Percentiles rank a stretch among this genome's conserved stretches.
Evolutionary conservation across 331 rosid species (phyloP).

Genomic region (Dryas integrifolia): DNA sequence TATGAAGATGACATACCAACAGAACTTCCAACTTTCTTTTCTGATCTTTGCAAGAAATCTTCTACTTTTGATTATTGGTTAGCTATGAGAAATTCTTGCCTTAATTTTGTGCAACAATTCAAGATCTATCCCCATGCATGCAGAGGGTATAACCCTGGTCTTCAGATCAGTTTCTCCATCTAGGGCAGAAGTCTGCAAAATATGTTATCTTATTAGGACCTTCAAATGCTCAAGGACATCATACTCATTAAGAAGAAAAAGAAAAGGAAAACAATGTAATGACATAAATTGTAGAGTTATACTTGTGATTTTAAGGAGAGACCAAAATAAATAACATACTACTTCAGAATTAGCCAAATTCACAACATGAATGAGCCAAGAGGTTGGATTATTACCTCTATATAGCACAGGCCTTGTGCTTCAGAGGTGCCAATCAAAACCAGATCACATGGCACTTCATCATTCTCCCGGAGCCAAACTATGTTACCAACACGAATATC

Average conservation of each 20-base stretch:
- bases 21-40: conserved; percentile 15
- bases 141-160: conserved; percentile 86
- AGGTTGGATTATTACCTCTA: conserved; percentile 60
- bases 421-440: conserved; percentile 93
- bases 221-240: conserved; percentile 23
- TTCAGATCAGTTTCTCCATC: conserved; percentile 98
- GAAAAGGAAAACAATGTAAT: not conserved
- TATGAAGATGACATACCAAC: conserved; percentile 25
- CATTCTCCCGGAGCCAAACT: conserved; percentile 95
- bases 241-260: not conserved
- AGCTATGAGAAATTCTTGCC: conserved; percentile 43
- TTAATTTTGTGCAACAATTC: conserved; percentile 92
- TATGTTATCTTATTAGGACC: conserved; percentile 34
- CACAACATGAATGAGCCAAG: not conserved
- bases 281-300: not conserved
- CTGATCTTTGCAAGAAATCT: conserved; percentile 2
- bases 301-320: too few relatives aligned
- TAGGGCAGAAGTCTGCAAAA: conserved; percentile 79
- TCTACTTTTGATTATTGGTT: not conserved
- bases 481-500: conserved; percentile 85
- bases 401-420: conserved; percentile 86
- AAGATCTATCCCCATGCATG: conserved; percentile 84
- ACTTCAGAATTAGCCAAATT: not conserved
- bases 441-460: conserved; percentile 98
- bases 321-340: too few relatives aligned